Evolutionary conservation across 1,139 yeast species (phyloP).

Genomic region (Blastobotrys illinoisensis): DNA sequence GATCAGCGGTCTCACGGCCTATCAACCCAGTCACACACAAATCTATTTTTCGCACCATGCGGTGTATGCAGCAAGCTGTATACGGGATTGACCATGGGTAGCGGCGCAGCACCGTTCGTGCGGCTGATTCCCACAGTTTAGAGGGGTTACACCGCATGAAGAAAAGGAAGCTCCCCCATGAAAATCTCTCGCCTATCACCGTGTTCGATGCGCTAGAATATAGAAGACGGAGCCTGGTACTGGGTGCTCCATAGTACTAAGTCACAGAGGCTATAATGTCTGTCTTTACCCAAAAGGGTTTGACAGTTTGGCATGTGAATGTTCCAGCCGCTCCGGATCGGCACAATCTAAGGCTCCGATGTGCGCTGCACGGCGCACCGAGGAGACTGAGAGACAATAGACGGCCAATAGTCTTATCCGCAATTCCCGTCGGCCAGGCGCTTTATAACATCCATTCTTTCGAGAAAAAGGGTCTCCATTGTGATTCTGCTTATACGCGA

Average conservation of each 20-base stretch:
- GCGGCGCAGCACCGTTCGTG: not conserved
- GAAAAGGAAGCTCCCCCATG: no score
- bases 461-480: not conserved
- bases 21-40: not conserved
- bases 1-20: not conserved
- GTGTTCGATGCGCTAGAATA: no score
- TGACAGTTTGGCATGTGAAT: not conserved
- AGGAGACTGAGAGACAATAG: not conserved
- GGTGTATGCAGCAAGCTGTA: not conserved
- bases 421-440: not conserved
- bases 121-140: not conserved
- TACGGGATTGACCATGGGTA: no score
- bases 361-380: not conserved
- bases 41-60: not conserved
- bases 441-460: not conserved
- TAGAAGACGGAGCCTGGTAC: no score
- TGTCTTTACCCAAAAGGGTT: not conserved
- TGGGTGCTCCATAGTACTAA: no score
- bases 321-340: not conserved
- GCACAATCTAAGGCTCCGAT: not conserved
- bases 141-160: not conserved
- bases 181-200: no score
- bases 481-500: not conserved
- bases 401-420: not conserved
- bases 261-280: no score